Conservation (phyloP, 768 basidiomycete genomes). For the Lactarius akahatsu region DNA sequence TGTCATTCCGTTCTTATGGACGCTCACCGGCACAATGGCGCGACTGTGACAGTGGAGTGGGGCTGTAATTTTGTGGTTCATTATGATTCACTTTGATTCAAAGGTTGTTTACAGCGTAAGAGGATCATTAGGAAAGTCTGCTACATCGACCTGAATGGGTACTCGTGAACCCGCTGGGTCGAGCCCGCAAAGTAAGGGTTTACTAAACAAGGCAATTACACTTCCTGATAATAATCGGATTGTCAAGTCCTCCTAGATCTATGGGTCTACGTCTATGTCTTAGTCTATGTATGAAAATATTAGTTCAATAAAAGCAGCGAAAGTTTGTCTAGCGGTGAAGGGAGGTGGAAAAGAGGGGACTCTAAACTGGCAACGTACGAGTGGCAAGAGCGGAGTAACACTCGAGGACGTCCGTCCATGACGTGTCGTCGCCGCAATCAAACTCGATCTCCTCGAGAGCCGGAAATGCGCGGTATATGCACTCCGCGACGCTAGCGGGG, state of each 20-base stretch:
- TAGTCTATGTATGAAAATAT: conserved; percentile 12
- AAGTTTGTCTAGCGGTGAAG: neutral
- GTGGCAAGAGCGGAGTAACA: conserved; percentile 21
- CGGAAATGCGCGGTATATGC: conserved; percentile 27
- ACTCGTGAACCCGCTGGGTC: too few relatives aligned
- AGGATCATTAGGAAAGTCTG: neutral
- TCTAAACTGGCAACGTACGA: conserved; percentile 2
- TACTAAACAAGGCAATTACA: conserved; percentile 13
- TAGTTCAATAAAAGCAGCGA: neutral
- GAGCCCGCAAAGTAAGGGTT: neutral
- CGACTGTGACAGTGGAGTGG: neutral
- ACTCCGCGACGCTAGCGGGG: conserved; percentile 23
- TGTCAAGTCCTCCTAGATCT: conserved; percentile 10
- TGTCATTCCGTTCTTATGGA: neutral
- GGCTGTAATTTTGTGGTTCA: neutral
- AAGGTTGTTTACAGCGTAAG: neutral
- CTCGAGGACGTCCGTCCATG: conserved; percentile 27
- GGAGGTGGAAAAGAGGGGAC: neutral
- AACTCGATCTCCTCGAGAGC: conserved; percentile 25
- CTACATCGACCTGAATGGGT: neutral
- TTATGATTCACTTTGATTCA: neutral
- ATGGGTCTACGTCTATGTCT: neutral
- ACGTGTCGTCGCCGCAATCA: conserved; percentile 25
- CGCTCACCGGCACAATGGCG: neutral
- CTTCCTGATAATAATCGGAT: neutral